phyloP scores from a whole-genome alignment of 345 rosid genomes.

The Clarkia xantiana region DNA sequence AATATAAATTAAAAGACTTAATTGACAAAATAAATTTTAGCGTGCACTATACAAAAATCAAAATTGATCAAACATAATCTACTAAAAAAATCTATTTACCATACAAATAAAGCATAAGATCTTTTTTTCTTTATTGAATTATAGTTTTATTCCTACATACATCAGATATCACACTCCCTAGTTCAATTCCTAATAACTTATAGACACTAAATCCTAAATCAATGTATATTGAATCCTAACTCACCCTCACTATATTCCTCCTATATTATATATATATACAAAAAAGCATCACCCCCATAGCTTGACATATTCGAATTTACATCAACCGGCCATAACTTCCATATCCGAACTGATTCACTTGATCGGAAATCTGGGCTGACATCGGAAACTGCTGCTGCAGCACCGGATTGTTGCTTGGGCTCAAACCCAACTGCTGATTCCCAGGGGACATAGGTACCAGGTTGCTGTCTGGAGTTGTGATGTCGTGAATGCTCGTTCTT shows the following conservation, averaged over 20 bases:
- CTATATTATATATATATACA: background rate
- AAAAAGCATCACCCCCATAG: background rate
- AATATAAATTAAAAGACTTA: no score
- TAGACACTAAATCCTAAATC: background rate
- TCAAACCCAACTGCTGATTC: conserved; percentile 15
- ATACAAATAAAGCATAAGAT: no score
- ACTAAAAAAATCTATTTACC: no score
- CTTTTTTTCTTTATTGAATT: no score
- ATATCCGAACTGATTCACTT: conserved; percentile 12
- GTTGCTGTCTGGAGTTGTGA: conserved; percentile 28
- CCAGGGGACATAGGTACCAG: conserved; percentile 6
- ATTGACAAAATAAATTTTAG: no score
- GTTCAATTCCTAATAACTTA: background rate
- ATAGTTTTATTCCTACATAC: no score
- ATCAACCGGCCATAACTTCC: conserved; percentile 13
- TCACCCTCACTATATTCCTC: background rate
- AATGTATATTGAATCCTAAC: background rate
- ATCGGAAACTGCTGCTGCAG: conserved; percentile 12
- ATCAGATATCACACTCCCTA: no score
- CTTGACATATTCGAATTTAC: conserved; percentile 5
- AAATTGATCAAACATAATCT: no score
- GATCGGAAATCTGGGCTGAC: conserved; percentile 8
- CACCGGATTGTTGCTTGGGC: conserved; percentile 10
- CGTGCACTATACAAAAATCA: no score
- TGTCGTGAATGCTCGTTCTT: conserved; percentile 76